Conservation (phyloP, 306 rosid genomes). For the Calophaca sinica region DNA sequence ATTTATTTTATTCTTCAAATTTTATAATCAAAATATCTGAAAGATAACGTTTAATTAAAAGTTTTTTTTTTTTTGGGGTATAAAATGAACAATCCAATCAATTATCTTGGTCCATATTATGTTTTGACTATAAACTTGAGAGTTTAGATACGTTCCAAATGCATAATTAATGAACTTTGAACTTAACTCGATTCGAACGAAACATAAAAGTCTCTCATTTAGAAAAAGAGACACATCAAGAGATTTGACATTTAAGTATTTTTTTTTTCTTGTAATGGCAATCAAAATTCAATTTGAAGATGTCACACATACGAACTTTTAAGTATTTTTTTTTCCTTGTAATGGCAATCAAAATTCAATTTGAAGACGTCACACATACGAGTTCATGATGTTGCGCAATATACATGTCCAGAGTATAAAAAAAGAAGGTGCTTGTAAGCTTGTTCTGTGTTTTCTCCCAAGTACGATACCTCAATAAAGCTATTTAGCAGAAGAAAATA, state of each 20-base stretch:
- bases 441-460: background rate
- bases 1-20: background rate
- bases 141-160: background rate
- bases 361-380: background rate
- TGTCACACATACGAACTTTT: background rate
- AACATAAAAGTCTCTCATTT: background rate
- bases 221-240: background rate
- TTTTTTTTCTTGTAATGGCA: background rate
- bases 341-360: constrained; percentile 6
- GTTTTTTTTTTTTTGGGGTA: no score
- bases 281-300: constrained; percentile 8
- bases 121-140: background rate
- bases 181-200: background rate
- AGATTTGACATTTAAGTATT: constrained; percentile 20
- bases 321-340: background rate
- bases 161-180: background rate
- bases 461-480: background rate
- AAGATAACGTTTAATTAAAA: background rate
- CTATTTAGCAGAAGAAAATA: background rate
- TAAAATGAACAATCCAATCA: background rate
- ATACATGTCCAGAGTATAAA: background rate
- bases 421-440: background rate
- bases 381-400: background rate
- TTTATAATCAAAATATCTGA: background rate
- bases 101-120: background rate